Evolutionary conservation across 2,329 filamentous ascomycete species (phyloP).

Genomic region (Macrophomina tecta): DNA sequence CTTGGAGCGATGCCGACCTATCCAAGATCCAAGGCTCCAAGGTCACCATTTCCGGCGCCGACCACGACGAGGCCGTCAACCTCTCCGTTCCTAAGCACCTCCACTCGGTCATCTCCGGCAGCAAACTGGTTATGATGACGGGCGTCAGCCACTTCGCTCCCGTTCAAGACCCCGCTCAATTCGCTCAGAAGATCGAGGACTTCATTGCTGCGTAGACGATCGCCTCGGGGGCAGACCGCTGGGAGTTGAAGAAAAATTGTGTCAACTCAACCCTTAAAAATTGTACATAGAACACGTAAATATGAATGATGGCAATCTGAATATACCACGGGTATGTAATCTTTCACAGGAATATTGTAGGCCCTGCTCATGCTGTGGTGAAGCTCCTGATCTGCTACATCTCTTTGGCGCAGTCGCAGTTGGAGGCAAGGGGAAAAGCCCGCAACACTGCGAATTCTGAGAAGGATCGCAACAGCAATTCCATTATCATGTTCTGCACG

Average conservation of each 20-base stretch:
- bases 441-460: too few species aligned
- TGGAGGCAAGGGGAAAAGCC: too few species aligned
- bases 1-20: constrained; percentile 35
- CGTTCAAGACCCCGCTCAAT: constrained; percentile 46
- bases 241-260: neutral
- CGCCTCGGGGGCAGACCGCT: too few species aligned
- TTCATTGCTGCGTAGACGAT: constrained; percentile 22
- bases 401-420: too few species aligned
- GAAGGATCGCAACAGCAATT: too few species aligned
- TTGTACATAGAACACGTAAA: neutral
- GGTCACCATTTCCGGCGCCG: constrained; percentile 39
- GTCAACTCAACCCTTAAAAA: neutral
- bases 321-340: too few species aligned
- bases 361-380: neutral
- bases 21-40: constrained; percentile 36
- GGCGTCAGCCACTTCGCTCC: constrained; percentile 54
- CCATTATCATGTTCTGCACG: too few species aligned
- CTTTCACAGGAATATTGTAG: neutral
- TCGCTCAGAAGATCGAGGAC: constrained; percentile 30
- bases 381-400: neutral
- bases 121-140: constrained; percentile 43
- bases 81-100: constrained; percentile 44
- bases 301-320: neutral
- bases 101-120: constrained; percentile 46
- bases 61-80: constrained; percentile 50